A percentile compares a stretch with the other conserved stretches of the same genome.
Conservation (phyloP, 768 basidiomycete genomes). For the Psilocybe sp. region DNA sequence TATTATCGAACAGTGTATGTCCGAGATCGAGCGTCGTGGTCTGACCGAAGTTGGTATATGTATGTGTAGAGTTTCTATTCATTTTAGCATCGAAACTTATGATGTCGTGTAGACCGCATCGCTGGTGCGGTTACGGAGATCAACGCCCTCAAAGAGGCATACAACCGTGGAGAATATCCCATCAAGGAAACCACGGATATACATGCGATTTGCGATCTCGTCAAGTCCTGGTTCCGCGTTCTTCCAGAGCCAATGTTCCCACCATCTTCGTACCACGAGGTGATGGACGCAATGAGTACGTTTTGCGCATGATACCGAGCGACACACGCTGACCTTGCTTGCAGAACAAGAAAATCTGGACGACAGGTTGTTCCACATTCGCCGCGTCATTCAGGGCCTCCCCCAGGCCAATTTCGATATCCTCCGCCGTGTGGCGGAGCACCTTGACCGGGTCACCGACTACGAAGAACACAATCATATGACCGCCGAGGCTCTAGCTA, state of each 20-base stretch:
- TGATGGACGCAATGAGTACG: conserved; percentile 74
- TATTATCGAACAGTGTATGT: conserved; percentile 62
- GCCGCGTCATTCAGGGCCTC: conserved; percentile 63
- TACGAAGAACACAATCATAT: conserved; percentile 88
- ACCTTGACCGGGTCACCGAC: conserved; percentile 89
- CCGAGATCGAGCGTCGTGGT: conserved; percentile 73
- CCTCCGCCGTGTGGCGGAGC: conserved; percentile 76
- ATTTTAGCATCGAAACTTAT: not conserved
- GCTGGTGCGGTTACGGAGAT: conserved; percentile 75
- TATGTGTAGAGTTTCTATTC: conserved; percentile 31
- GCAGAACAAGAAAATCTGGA: conserved; percentile 73
- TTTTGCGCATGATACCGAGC: conserved; percentile 6
- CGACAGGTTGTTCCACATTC: conserved; percentile 59
- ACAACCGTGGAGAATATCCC: conserved; percentile 71
- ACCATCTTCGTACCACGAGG: conserved; percentile 57
- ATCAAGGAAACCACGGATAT: conserved; percentile 64
- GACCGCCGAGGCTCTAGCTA: conserved; percentile 82
- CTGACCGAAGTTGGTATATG: conserved; percentile 83
- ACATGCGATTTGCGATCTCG: conserved; percentile 77
- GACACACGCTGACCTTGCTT: not conserved
- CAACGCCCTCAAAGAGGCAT: conserved; percentile 65
- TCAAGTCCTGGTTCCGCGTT: conserved; percentile 85
- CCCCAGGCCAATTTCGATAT: conserved; percentile 76
- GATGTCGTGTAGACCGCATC: conserved; percentile 60
- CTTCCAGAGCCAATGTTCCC: conserved; percentile 82